Conservation (phyloP, 768 basidiomycete species). For the Termitomyces sp. region DNA sequence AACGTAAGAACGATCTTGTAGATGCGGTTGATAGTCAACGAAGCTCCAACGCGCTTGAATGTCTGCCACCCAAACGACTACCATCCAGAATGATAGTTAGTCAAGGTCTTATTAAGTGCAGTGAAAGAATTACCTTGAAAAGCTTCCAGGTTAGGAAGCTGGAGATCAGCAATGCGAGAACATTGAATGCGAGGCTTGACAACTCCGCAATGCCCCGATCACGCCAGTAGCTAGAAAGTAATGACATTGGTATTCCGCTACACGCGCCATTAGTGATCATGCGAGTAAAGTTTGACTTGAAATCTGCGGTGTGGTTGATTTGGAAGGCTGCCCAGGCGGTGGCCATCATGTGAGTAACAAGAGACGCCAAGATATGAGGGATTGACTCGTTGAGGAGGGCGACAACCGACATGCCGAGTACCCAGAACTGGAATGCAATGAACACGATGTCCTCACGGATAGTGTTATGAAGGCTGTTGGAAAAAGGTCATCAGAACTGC, state of each 20-base stretch:
- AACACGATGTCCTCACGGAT: conserved; percentile 79
- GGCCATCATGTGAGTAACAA: conserved; percentile 70
- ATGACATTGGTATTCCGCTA: conserved; percentile 33
- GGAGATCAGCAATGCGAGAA: conserved; percentile 57
- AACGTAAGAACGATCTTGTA: conserved; percentile 72
- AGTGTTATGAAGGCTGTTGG: conserved; percentile 60
- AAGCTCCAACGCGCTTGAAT: conserved; percentile 83
- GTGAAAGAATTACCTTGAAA: conserved; percentile 51
- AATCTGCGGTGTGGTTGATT: conserved; percentile 55
- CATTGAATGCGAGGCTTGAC: conserved; percentile 61
- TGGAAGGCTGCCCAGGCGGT: conserved; percentile 75
- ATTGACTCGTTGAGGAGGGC: conserved; percentile 77
- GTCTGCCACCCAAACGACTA: conserved; percentile 85
- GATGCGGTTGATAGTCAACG: conserved; percentile 65
- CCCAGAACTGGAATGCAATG: conserved; percentile 79
- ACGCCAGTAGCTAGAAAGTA: conserved; percentile 68
- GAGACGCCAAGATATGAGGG: conserved; percentile 73
- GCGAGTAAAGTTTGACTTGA: conserved; percentile 53
- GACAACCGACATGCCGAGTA: conserved; percentile 73
- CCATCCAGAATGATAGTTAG: neutral
- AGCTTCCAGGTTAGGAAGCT: conserved; percentile 70
- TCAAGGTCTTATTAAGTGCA: neutral
- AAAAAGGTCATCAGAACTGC: conserved; percentile 3
- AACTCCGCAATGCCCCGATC: conserved; percentile 60
- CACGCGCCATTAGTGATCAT: conserved; percentile 70